Percentiles rank a stretch among this genome's conserved stretches.
Conservation (phyloP, 177 flowering plant species). For the Vitis hybrid region DNA sequence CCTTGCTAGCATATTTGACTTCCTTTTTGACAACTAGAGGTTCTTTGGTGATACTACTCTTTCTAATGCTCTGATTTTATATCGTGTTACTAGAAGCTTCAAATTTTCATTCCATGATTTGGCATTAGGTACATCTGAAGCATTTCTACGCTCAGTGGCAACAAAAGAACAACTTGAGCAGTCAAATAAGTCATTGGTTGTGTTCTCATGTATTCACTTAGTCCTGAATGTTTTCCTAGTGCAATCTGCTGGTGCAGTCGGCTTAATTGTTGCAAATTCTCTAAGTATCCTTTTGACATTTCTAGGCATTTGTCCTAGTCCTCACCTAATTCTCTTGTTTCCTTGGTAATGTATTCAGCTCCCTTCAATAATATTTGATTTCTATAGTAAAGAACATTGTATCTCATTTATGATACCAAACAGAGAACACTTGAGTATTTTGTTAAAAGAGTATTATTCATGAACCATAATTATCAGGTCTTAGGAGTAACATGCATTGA, state of each 20-base stretch:
- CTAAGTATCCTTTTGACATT: slow-evolving; percentile 73
- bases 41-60: not conserved
- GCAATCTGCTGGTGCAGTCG: slow-evolving; percentile 75
- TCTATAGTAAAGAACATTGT: not conserved
- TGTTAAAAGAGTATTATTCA: too few species aligned
- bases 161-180: slow-evolving; percentile 65
- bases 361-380: not conserved
- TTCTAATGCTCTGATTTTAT: not conserved
- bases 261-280: slow-evolving; percentile 82
- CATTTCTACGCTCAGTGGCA: slow-evolving; percentile 95
- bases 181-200: slow-evolving; percentile 68
- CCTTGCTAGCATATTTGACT: too few species aligned
- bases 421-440: too few species aligned
- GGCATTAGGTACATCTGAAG: slow-evolving; percentile 91
- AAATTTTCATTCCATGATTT: slow-evolving; percentile 11
- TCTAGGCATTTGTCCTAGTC: not conserved
- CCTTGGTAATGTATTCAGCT: not conserved
- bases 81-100: not conserved
- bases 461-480: too few species aligned
- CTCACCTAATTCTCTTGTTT: not conserved
- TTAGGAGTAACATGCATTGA: too few species aligned
- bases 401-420: not conserved
- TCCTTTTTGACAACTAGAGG: not conserved
- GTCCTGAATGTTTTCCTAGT: slow-evolving; percentile 62
- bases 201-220: slow-evolving; percentile 73